Conservation (phyloP, 148 eudicot genomes). For the Nepenthes gracilis region DNA sequence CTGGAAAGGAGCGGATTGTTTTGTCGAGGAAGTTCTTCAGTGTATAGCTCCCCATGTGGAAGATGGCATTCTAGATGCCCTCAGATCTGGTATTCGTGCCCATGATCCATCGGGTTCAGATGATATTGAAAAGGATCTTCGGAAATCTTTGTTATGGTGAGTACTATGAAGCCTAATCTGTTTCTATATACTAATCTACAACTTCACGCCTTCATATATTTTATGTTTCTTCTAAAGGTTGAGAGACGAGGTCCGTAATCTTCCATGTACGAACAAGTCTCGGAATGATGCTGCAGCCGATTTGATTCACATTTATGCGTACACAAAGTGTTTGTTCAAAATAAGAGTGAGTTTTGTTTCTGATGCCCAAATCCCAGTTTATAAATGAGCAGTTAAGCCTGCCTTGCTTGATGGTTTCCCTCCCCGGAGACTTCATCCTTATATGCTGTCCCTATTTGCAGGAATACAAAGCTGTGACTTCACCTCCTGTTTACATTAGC, state of each 20-base stretch:
- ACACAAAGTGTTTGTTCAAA: constrained; percentile 70
- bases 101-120: constrained; percentile 71
- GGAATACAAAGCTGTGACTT: constrained; percentile 73
- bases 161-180: background rate
- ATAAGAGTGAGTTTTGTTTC: constrained; percentile 43
- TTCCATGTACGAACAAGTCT: constrained; percentile 67
- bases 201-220: background rate
- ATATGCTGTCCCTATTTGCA: constrained; percentile 17
- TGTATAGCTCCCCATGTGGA: constrained; percentile 73
- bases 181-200: background rate
- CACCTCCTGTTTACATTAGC: constrained; percentile 81
- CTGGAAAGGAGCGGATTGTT: constrained; percentile 86
- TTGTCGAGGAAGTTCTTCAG: constrained; percentile 70
- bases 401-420: background rate
- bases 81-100: constrained; percentile 55
- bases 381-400: background rate
- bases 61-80: constrained; percentile 38
- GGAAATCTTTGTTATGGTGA: constrained; percentile 81
- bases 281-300: constrained; percentile 99
- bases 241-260: constrained; percentile 92
- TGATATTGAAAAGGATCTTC: constrained; percentile 54
- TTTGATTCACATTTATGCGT: constrained; percentile 84
- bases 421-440: background rate
- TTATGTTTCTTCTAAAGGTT: constrained; percentile 35
- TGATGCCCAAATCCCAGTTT: background rate